Evolutionary conservation across 352 stramenopile genomes (phyloP), one percentile per base, ranked within the genome.

Genomic region (Pythium inflatum): DNA sequence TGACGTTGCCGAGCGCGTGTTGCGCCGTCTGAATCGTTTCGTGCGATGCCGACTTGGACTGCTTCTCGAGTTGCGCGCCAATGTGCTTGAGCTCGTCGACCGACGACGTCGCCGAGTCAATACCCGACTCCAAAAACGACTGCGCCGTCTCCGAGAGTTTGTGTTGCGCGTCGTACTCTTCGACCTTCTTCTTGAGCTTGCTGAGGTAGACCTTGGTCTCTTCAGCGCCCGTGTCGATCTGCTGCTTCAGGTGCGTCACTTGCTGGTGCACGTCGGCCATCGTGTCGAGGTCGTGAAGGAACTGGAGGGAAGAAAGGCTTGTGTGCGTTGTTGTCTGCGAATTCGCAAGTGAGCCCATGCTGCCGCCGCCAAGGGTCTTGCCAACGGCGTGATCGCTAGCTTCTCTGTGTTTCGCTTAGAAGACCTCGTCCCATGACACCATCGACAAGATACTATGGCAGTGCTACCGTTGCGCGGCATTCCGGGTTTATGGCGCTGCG

Each of bases 191-290:
- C 49, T 85, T 87, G 53, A 91, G 72, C 80, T 88, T 66, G 20
- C 76, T 77, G 60, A 91, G 57, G 61, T 91, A 91, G 3, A 58
- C 68, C 49, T 85, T 82, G 48, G 83, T 82, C 64, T 88, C 81
- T 36, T 87, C 62, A 33, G 79, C 78, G 31, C 76, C 78, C 46
- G 75, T 71, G 41, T 87, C 70, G 57, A 91, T 82, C 64, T 86
- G 78, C 41, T 74, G 68, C 71, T 89, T 88, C 12, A 87, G 71
- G 33, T 66, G 71, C 27, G 77, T 59, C 11, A 89, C 71, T 30
- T 88, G 67, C 46, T 76, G 73, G 9, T 79, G 68, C 70, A 70
- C 57, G 75, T 79, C 74, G 25, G 70, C 71, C 79, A 87, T 90
- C 41, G 62, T 84, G 58, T 12, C 50, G 36, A 22, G 33, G 54